Percentiles rank a stretch among this genome's conserved stretches.
These are phyloP conservation scores for Akanthomyces muscarius DNA, from an alignment of 2,329 filamentous ascomycete genomes.

Conservation along the genomic window DNA sequence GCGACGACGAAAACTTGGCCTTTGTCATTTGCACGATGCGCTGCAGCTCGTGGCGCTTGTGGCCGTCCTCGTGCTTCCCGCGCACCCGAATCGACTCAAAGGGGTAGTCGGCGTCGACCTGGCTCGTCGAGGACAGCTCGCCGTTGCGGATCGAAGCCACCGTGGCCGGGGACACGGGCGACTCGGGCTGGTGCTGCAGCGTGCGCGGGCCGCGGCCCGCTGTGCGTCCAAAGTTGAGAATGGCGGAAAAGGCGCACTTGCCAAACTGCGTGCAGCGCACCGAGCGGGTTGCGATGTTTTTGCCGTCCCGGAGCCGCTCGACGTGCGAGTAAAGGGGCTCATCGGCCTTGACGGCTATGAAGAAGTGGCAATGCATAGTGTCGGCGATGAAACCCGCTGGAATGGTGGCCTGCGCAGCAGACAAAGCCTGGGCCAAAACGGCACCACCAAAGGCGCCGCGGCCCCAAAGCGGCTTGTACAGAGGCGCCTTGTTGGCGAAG, in stretches of 20 bases:
- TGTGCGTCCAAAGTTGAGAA: conserved; percentile 7
- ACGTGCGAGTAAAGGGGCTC: conserved; percentile 8
- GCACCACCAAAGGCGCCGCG: conserved; percentile 14
- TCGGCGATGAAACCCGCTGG: conserved; percentile 6
- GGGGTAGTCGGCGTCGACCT: conserved; percentile 10
- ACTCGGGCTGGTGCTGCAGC: conserved; percentile 12
- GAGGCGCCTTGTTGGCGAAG: conserved; percentile 7
- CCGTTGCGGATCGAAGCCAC: neutral
- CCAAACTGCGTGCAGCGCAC: conserved; percentile 2
- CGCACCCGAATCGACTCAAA: conserved; percentile 12
- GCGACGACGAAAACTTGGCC: neutral
- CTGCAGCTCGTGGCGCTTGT: conserved; percentile 2
- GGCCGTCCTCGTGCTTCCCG: neutral
- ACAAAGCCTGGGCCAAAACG: conserved; percentile 4
- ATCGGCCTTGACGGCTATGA: conserved; percentile 9
- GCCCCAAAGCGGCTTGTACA: conserved; percentile 16
- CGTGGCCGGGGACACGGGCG: neutral
- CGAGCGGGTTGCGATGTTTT: conserved; percentile 10
- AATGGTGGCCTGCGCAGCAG: conserved; percentile 9
- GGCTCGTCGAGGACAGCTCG: conserved; percentile 3
- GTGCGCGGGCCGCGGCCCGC: conserved; percentile 2
- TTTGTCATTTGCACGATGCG: conserved; percentile 11
- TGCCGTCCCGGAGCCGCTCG: conserved; percentile 13
- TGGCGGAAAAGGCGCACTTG: conserved; percentile 7
- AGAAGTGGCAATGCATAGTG: conserved; percentile 17